Base-by-base conservation (phyloP, 306 rosid species). In the Dicorynia guianensis region DNA sequence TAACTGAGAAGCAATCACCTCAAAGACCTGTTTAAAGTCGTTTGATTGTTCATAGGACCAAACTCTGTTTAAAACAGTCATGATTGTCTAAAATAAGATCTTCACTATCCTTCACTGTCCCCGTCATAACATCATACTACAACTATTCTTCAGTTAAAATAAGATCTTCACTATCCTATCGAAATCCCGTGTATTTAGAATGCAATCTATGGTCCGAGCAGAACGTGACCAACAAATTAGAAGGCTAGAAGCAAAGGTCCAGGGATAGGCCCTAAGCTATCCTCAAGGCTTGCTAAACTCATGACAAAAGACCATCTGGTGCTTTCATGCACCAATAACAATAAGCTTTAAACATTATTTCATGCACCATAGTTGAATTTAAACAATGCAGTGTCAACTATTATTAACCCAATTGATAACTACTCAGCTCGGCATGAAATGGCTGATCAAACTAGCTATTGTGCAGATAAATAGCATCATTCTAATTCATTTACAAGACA, bases 291-390 rank as follows among this genome's bases (percentile, higher is more conserved):
- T 9, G 15, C 58, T 50, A 58, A 35, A 43, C 69, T 73, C 62
- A 60, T 11, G 58, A 19, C 11, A 40, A 43, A 67, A 42, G 52
- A 49, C 36, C 60, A 47, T 38, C 46, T 33, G 57, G 49, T 35
- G 13, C 36, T 61, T 69, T 76, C 48, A n/a, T n/a, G n/a, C n/a
- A 50, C 65, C 65, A 69, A 50, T 57, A 47, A 60, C 33, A 30
- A 40, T 38, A 63, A 60, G 7, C 54, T 19, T 63, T 34, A 17
- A 48, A 63, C 36, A 68, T 18, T 40, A 17, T 56, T 49, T 38
- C 49, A 76, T 20, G 61, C 49, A 65, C 35, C 64, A 38, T 18
- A 63, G 36, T 25, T 48, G 52, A 81, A 71, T 50, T 71, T 50
- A 58, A 43, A 55, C 17, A 81, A 63, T 14, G 34, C 13, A 55